Evolutionary conservation across 495 filamentous ascomycete genomes (phyloP), one percentile per base, ranked within the genome.

Genomic region (Penicillium flavigenum): DNA sequence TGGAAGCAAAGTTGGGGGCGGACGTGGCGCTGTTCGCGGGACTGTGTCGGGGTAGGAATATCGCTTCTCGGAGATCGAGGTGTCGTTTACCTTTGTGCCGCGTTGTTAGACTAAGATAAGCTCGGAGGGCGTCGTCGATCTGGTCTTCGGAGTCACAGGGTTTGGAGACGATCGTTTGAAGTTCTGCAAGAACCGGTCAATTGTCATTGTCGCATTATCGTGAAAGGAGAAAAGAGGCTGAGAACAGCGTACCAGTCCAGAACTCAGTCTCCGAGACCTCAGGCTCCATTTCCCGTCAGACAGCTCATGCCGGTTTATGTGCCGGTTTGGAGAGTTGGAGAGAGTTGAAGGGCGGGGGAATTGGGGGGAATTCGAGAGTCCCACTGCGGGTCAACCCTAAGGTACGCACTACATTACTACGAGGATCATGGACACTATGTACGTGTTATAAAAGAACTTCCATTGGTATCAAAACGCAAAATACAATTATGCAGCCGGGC

Each of bases 101-200:
- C 27, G 91, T 83, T 22, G 88, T 87, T 62, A 97, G 84, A 57
- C 83, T 79, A 34, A 98, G 79, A 79, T 90, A 98, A 29, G 85
- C 82, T 62, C 94, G 88, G 64, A 98, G 78, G 45, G 86, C 84
- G 68, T 96, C 83, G 70, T 98, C 94, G 67, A 98, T 96, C 48
- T 81, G 73, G 66, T 89, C 86, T 75, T 94, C 83, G 47, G 84
- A 83, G 39, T 84, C 75, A 73, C 89, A 95, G 56, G 82, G 78
- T 42, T 81, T 79, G 45, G 88, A 83, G 48, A 96, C 82, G 62
- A 93, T 90, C 52, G 86, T 83, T 69, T 90, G 83, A 67, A 98
- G 82, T 72, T 91, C 93, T 97, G 66, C 26, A 24, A 27, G 10
- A 49, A 27, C 24, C 27, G 36, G 56, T 61, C 44, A 54, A 59